Evolutionary conservation across 1,284 basidiomycete genomes (phyloP), one percentile per base, ranked within the genome.

Genomic region (Tylopilus sp.): DNA sequence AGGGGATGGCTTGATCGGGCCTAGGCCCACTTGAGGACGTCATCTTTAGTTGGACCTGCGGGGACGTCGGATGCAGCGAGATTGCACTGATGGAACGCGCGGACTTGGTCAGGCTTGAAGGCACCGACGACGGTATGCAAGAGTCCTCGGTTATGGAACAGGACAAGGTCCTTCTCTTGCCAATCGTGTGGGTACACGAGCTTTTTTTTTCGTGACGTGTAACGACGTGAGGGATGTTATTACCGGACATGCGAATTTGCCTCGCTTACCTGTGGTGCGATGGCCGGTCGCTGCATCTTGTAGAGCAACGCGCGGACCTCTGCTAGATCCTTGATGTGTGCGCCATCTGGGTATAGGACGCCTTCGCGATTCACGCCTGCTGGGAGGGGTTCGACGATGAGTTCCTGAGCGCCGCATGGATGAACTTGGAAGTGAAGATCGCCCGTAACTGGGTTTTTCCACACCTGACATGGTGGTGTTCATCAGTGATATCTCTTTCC

Each of bases 381-480:
- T 0, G 85, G 84, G 0, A 89, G 72, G 2, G 85, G 81, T 20
- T 76, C 76, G 57, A 89, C 72, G 53, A 79, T 54, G 37, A 86
- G 73, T 53, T 79, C 76, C 32, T 69, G 61, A 2, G 70, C 77
- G 33, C 75, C 82, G 54, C 81, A 85, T 0, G 82, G 84, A 62
- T 85, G 83, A 19, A 85, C 85, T 64, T 92, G 83, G 64, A 90
- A 78, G 63, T 90, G 86, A 28, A 90, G 75, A 0, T 73, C 70
- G 22, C 81, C 80, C 1, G 89, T 92, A 5, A 83, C 78, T 0
- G 86, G 85, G 72, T 92, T 92, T 75, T 90, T 91, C 90, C 88
- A 91, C 22, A 83, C 66, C 85, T 86, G 19, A 10, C 17, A 39
- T 22, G 4, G n/a, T 9, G 20, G 13, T 37, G 31, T 36, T 24